Evolutionary conservation across 192 early-diverging fungal species (phyloP), one percentile per base, ranked within the genome.

Genomic region (Backusella luteola): DNA sequence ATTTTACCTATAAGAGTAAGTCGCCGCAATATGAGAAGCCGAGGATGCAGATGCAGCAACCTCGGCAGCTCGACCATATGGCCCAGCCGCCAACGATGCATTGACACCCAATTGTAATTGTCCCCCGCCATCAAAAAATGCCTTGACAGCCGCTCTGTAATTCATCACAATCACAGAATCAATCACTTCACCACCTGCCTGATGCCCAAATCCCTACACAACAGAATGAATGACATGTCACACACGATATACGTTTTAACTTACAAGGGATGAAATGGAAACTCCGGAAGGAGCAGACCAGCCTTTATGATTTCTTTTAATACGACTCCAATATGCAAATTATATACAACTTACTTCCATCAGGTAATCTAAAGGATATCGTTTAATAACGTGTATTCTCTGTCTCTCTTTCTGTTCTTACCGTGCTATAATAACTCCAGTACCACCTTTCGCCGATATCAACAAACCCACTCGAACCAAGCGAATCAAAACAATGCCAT

Each of bases 371-470:
- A 49, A n/a, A 49, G 1, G 3, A 6, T n/a, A 49, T n/a, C 3
- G 4, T 4, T 49, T n/a, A 49, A 49, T 49, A n/a, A 49, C 1
- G n/a, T 15, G 4, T 3, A 44, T 17, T 3, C 42, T 17, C 38
- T 14, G 15, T 5, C 19, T 49, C 17, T 49, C 17, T 49, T 49
- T 49, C 6, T 7, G 3, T 6, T 0, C n/a, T 69, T 69, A 79
- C 78, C 78, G 69, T 75, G 78, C 78, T 38, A 79, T 79, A 46
- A 79, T 79, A 38, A 79, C 42, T 15, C 78, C 78, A 5, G 73
- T 79, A 15, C 78, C 78, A 44, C 35, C 12, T 41, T 74, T 79
- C 0, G 67, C 73, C 1, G 78, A 79, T 17, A 79, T 36, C 46
- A 79, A 7, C 19, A 79, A 70, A 39, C 73, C 78, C 19, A 69